These are phyloP conservation scores for Tolypocladium ophioglossoides DNA, from an alignment of 2,329 filamentous ascomycete species.

Conservation along the genomic window DNA sequence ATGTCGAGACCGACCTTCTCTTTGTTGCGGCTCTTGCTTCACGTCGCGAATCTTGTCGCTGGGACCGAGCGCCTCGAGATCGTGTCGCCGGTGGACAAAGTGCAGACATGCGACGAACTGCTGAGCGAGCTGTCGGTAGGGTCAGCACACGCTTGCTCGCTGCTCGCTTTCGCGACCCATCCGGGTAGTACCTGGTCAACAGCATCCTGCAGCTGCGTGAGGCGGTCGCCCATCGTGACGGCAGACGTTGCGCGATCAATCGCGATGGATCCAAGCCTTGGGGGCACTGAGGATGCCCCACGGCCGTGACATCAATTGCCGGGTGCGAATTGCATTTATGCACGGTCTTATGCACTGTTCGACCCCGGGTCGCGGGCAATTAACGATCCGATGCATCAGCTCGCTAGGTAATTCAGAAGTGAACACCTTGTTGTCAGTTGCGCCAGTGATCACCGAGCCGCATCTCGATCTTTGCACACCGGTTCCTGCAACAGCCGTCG, in stretches of 20 bases:
- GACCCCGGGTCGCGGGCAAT: conserved; percentile 15
- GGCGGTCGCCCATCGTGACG: conserved; percentile 55
- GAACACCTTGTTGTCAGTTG: conserved; percentile 25
- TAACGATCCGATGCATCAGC: conserved; percentile 16
- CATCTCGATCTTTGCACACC: not conserved
- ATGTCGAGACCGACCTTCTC: conserved; percentile 31
- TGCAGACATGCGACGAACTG: conserved; percentile 59
- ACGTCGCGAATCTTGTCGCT: conserved; percentile 49
- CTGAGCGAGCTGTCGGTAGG: conserved; percentile 43
- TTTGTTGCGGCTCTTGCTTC: conserved; percentile 41
- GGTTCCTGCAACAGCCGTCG: not conserved
- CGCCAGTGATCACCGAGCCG: conserved; percentile 5
- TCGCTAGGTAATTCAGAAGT: too few relatives aligned
- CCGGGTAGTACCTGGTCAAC: conserved; percentile 57
- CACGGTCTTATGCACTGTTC: not conserved
- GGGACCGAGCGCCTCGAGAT: conserved; percentile 47
- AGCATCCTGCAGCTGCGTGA: conserved; percentile 78
- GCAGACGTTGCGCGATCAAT: not conserved
- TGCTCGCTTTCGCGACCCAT: not conserved
- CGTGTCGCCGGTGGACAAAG: conserved; percentile 58
- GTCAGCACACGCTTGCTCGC: not conserved
- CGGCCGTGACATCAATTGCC: not conserved
- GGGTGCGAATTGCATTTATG: not conserved
- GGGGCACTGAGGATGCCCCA: not conserved
- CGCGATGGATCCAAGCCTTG: not conserved